Percentiles rank a stretch among this genome's conserved stretches.
These are phyloP conservation scores for Kentomonas sorsogonicus DNA, from an alignment of 208 protist species.

Conservation along the genomic window DNA sequence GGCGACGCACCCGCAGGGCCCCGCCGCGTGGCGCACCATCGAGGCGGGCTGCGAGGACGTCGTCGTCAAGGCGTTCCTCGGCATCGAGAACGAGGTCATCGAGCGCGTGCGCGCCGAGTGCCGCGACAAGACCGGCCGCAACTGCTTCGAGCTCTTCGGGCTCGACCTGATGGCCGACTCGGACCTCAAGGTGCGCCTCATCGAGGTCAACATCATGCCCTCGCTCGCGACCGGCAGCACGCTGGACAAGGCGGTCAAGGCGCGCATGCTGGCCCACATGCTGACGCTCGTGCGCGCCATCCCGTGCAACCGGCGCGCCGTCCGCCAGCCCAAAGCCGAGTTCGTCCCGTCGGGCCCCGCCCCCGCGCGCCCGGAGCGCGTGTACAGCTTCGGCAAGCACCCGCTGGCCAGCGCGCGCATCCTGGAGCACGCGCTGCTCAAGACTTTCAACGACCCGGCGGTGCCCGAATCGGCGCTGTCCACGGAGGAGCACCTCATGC, in stretches of 20 bases:
- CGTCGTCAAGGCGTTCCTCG: conserved; percentile 90
- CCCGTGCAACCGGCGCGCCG: conserved; percentile 57
- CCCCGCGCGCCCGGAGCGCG: conserved; percentile 23
- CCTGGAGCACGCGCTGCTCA: conserved; percentile 37
- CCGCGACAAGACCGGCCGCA: conserved; percentile 59
- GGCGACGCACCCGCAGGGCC: conserved; percentile 42
- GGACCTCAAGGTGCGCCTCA: conserved; percentile 66
- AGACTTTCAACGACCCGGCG: conserved; percentile 48
- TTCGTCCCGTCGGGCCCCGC: conserved; percentile 28
- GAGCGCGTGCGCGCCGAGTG: conserved; percentile 58
- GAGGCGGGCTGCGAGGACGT: conserved; percentile 70
- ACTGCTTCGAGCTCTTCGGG: conserved; percentile 90
- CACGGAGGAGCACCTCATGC: conserved; percentile 47
- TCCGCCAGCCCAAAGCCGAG: conserved; percentile 5
- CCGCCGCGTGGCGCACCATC: conserved; percentile 55
- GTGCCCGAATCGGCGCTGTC: conserved; percentile 68
- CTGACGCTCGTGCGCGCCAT: conserved; percentile 77
- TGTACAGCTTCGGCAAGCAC: conserved; percentile 71
- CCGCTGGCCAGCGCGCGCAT: conserved; percentile 36
- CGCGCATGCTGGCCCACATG: conserved; percentile 81
- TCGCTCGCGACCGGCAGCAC: conserved; percentile 77
- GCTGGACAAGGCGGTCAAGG: conserved; percentile 87
- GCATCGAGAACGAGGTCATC: conserved; percentile 78
- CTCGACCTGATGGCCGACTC: conserved; percentile 85
- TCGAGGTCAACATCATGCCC: conserved; percentile 93